phyloP scores from a whole-genome alignment of 1,284 basidiomycete species.

The Salmacisia buchloeana region DNA sequence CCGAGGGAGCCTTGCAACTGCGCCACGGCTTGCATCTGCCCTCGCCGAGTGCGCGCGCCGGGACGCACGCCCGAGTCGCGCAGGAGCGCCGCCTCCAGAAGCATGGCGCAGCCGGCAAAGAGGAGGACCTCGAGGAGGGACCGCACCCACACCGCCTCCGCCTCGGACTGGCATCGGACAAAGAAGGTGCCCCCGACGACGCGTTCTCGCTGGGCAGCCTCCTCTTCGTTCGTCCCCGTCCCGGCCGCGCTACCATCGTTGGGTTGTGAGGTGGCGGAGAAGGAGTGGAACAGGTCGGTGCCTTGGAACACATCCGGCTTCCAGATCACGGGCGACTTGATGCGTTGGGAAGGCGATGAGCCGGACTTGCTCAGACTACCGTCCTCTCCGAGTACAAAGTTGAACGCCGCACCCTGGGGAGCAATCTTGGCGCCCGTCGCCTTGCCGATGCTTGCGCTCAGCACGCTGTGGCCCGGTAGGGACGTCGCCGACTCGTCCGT shows the following conservation, averaged over 20 bases:
- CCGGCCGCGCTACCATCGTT: no score
- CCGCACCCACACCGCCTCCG: slow-evolving; percentile 16
- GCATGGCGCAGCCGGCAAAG: slow-evolving; percentile 36
- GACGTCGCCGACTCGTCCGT: neutral
- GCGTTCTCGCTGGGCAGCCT: slow-evolving; percentile 16
- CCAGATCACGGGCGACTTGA: slow-evolving; percentile 21
- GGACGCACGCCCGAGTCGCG: slow-evolving; percentile 18
- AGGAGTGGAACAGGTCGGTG: slow-evolving; percentile 19
- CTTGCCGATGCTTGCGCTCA: no score
- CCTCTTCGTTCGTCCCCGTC: neutral
- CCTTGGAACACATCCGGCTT: slow-evolving; percentile 26
- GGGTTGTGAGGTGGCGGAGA: neutral
- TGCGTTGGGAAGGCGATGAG: no score
- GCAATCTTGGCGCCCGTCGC: no score
- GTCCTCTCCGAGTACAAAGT: no score
- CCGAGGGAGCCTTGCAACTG: neutral
- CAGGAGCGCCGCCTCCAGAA: slow-evolving; percentile 37
- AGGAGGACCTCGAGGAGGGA: slow-evolving; percentile 24
- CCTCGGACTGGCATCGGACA: slow-evolving; percentile 18
- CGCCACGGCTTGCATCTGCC: neutral
- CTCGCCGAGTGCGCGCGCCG: neutral
- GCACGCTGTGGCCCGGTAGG: neutral
- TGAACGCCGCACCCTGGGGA: neutral
- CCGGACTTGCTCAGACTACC: no score
- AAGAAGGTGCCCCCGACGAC: slow-evolving; percentile 36